Evolutionary conservation across 768 basidiomycete species (phyloP).

Genomic region (Lyophyllum decastes): DNA sequence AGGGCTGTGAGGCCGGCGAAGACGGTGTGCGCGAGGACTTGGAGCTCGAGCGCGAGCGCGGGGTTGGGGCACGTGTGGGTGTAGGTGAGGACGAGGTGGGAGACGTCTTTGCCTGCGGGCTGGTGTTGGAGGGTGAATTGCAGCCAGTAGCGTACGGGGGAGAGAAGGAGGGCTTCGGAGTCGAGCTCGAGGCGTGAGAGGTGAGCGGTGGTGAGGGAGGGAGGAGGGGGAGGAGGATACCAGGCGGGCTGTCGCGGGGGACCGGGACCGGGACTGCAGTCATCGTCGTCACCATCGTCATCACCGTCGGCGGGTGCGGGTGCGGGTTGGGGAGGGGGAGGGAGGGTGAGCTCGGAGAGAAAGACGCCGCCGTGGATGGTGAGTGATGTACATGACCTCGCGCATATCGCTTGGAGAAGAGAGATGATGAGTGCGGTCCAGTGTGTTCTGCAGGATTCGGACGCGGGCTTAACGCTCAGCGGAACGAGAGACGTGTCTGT

Average conservation of each 20-base stretch:
- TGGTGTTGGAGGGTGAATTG: not conserved
- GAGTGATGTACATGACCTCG: not conserved
- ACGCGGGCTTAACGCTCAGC: not conserved
- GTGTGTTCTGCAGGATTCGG: not conserved
- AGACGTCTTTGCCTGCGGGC: not conserved
- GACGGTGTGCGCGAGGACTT: not conserved
- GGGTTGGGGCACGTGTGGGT: too few species aligned
- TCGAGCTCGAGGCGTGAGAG: not conserved
- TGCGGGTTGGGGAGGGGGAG: not conserved
- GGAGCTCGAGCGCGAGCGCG: too few species aligned
- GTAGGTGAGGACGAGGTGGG: not conserved
- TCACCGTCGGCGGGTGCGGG: too few species aligned
- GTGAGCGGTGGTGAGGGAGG: too few species aligned
- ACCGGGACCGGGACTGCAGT: too few species aligned
- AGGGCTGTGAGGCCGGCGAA: not conserved
- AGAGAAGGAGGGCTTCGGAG: not conserved
- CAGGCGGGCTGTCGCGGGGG: too few species aligned
- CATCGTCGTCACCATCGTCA: too few species aligned
- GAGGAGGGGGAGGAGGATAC: too few species aligned
- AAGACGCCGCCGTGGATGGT: not conserved
- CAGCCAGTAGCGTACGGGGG: not conserved
- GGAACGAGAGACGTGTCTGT: not conserved
- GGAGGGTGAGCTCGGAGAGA: not conserved
- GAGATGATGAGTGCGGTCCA: not conserved
- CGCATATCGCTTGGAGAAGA: not conserved